Percentiles rank a stretch among this genome's conserved stretches.
Evolutionary conservation across 768 basidiomycete species (phyloP).

Genomic region (Tylopilus sp.): DNA sequence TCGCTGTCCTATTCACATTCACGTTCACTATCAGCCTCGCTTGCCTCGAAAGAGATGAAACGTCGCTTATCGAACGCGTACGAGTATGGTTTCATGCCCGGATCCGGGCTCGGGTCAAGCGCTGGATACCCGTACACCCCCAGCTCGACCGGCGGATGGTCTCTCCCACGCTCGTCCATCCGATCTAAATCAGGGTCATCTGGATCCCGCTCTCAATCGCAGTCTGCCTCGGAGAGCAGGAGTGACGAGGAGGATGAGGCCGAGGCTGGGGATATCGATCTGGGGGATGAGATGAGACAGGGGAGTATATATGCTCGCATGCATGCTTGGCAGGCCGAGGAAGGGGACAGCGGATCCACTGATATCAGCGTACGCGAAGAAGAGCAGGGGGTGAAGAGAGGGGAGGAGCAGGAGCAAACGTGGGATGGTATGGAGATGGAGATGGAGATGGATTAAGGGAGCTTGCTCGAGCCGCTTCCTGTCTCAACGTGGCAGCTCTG

Average conservation of each 20-base stretch:
- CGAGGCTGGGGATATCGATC: neutral
- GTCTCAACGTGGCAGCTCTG: neutral
- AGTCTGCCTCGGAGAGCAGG: slow-evolving; percentile 33
- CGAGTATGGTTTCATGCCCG: slow-evolving; percentile 5
- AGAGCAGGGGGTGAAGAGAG: slow-evolving; percentile 5
- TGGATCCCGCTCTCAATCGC: slow-evolving; percentile 31
- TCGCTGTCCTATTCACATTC: slow-evolving; percentile 5
- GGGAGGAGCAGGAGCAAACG: slow-evolving; percentile 18
- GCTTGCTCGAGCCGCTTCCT: neutral
- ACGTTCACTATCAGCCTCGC: slow-evolving; percentile 1
- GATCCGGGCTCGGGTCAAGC: neutral
- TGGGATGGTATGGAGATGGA: slow-evolving; percentile 57
- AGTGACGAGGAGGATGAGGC: slow-evolving; percentile 34
- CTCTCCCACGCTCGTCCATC: slow-evolving; percentile 52
- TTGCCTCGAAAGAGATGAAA: neutral
- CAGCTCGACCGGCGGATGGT: slow-evolving; percentile 45
- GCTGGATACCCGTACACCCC: slow-evolving; percentile 6
- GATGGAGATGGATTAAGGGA: slow-evolving; percentile 28
- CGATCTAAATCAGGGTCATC: slow-evolving; percentile 39
- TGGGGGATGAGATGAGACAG: neutral
- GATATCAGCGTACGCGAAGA: slow-evolving; percentile 4
- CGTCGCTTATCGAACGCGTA: slow-evolving; percentile 15
- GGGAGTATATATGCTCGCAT: neutral
- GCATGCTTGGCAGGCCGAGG: slow-evolving; percentile 1
- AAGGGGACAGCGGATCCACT: neutral